Conservation (phyloP, 148 eudicot species). For the Spergularia bocconei region DNA sequence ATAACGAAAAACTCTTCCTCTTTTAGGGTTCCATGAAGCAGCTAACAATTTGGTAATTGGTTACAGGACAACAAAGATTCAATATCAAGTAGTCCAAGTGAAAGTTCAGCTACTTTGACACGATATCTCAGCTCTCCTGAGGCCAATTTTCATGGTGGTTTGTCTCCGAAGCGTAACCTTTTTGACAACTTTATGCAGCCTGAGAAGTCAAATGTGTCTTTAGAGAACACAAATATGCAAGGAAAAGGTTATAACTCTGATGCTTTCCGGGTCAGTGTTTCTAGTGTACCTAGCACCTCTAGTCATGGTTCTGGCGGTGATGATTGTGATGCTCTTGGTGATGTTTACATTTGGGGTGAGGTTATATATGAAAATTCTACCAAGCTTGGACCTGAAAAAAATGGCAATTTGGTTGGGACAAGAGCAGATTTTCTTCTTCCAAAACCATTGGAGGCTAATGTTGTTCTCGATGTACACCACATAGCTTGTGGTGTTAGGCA, state of each 20-base stretch:
- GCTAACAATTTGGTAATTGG: conserved; percentile 21
- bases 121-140: conserved; percentile 73
- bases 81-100: conserved; percentile 75
- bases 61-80: conserved; percentile 79
- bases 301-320: conserved; percentile 96
- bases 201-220: conserved; percentile 70
- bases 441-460: conserved; percentile 72
- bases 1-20: neutral
- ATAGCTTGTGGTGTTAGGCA: conserved; percentile 90
- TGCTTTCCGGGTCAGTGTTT: conserved; percentile 83
- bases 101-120: conserved; percentile 57
- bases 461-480: conserved; percentile 79
- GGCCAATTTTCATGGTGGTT: conserved; percentile 43
- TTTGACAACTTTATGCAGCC: conserved; percentile 42
- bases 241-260: conserved; percentile 74
- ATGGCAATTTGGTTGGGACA: conserved; percentile 34
- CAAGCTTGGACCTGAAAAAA: conserved; percentile 52
- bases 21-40: conserved; percentile 1
- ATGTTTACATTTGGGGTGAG: conserved; percentile 97
- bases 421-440: conserved; percentile 81
- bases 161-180: conserved; percentile 53
- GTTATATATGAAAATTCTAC: conserved; percentile 60
- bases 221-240: conserved; percentile 81
- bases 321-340: conserved; percentile 89
- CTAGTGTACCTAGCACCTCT: conserved; percentile 95